Evolutionary conservation across 1,139 yeast species (phyloP), one percentile per base, ranked within the genome.

Genomic region (Scheffersomyces insectosa): DNA sequence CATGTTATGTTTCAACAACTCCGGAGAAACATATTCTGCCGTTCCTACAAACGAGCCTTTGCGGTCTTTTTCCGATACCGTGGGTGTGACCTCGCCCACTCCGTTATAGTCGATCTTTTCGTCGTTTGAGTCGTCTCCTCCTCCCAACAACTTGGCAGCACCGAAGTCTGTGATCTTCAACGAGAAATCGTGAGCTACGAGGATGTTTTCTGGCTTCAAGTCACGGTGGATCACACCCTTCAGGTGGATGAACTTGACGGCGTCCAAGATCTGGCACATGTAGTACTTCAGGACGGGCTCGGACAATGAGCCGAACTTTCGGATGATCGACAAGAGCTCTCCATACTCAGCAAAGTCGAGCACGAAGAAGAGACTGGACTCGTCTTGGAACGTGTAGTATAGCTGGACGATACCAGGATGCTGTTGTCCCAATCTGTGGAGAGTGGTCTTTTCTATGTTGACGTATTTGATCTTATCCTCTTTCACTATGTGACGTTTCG

Each of bases 131-230:
- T 54, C 59, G 38, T 76, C 75, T 23, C 62, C 66, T 10, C 75
- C 83, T 6, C 52, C 55, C 40, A 93, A 66, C 29, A 95, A 68
- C 62, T 90, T 91, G 2, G 99, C 99, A 1, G 99, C 95, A 23
- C 99, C 99, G 65, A 95, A 95, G 66, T 95, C 99, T n/a, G 99
- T 93, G 43, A 95, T 80, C 63, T 90, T 90, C 46, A 93, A 75
- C 51, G 88, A 83, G 82, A 87, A 83, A 45, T 87, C 83, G 47
- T 77, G 76, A 54, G 91, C 95, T 42, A 95, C 80, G 50, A 93
- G 69, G 33, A 86, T 84, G 59, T 93, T 93, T 58, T 93, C 99
- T 0, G 99, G 99, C 66, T 93, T 93, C 52, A 93, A 75, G 64
- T 93, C 99, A 49, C 99, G 79, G 62, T 93, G 99, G 37, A 93